These are phyloP conservation scores for Rosa multiflora DNA, from an alignment of 306 rosid species.

Conservation along the genomic window DNA sequence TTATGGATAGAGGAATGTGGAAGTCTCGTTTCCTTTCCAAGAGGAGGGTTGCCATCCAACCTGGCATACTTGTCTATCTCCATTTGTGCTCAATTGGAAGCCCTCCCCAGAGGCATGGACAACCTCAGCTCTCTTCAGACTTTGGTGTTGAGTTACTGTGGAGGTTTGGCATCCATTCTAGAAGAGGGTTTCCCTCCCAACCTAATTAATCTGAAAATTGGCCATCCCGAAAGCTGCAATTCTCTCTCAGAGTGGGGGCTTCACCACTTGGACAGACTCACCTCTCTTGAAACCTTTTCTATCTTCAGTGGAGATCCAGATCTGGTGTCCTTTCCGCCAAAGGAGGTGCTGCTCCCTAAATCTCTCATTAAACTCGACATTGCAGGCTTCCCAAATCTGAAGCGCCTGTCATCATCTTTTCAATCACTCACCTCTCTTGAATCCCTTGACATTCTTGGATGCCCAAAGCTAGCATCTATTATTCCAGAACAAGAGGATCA, in stretches of 20 bases:
- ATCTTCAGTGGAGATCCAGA: neutral
- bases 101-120: no score
- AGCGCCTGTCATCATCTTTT: no score
- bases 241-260: neutral
- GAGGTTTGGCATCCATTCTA: neutral
- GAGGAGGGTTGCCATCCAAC: constrained; percentile 1
- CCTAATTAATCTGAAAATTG: neutral
- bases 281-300: neutral
- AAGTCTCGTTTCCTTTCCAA: constrained; percentile 15
- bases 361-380: no score
- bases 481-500: neutral
- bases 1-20: neutral
- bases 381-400: no score
- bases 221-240: neutral
- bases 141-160: neutral
- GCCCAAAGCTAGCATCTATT: constrained; percentile 11
- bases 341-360: no score
- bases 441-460: neutral
- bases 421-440: neutral
- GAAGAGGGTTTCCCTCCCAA: neutral
- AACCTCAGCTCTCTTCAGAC: neutral
- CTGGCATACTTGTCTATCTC: neutral
- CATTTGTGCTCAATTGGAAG: neutral
- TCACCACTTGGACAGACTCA: constrained; percentile 2
- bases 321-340: neutral